A percentile compares a stretch with the other conserved stretches of the same genome.
phyloP scores from a whole-genome alignment of 768 basidiomycete species.

The Tylopilus sp. region DNA sequence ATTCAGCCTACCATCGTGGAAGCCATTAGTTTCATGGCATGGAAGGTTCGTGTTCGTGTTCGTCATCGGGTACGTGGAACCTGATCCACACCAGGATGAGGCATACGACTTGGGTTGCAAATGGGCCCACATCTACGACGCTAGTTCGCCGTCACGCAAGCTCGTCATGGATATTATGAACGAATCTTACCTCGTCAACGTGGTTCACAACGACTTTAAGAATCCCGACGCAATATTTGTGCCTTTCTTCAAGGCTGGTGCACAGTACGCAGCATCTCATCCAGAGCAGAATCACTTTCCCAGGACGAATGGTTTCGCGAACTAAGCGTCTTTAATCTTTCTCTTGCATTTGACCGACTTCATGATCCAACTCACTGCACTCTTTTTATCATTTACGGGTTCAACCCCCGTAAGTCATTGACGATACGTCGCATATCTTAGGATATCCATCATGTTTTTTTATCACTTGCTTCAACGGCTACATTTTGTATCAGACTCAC shows the following conservation, averaged over 20 bases:
- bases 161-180: slow-evolving; percentile 80
- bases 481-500: slow-evolving; percentile 21
- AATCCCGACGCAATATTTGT: slow-evolving; percentile 78
- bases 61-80: background rate
- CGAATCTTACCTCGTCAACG: slow-evolving; percentile 82
- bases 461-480: slow-evolving; percentile 27
- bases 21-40: slow-evolving; percentile 97
- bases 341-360: background rate
- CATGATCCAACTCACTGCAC: slow-evolving; percentile 31
- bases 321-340: slow-evolving; percentile 13
- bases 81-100: slow-evolving; percentile 60
- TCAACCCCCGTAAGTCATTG: slow-evolving; percentile 75
- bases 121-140: slow-evolving; percentile 87
- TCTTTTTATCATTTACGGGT: slow-evolving; percentile 55
- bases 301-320: slow-evolving; percentile 37
- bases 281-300: slow-evolving; percentile 29
- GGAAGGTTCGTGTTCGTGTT: slow-evolving; percentile 62
- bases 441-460: slow-evolving; percentile 18
- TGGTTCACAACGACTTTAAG: slow-evolving; percentile 96
- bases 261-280: slow-evolving; percentile 48
- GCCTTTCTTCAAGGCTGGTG: slow-evolving; percentile 79
- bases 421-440: slow-evolving; percentile 16
- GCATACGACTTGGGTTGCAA: slow-evolving; percentile 89
- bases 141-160: slow-evolving; percentile 68
- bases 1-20: slow-evolving; percentile 96